Percentiles rank a stretch among this genome's conserved stretches.
Evolutionary conservation across 1,284 basidiomycete genomes (phyloP).

Genomic region (Ceratobasidium sp.): DNA sequence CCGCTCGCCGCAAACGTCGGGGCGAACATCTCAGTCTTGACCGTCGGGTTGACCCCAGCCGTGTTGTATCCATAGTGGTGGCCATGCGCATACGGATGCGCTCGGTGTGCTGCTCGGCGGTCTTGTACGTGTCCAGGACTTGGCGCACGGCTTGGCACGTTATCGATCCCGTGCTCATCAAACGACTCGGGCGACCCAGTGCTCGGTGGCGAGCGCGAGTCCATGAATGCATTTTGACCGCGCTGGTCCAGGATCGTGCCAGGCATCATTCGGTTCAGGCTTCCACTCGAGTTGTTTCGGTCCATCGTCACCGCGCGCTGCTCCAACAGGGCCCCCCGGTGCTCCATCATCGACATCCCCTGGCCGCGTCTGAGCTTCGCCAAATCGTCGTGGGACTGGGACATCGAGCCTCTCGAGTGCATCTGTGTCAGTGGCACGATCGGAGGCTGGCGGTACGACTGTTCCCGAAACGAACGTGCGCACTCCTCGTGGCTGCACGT

Average conservation of each 20-base stretch:
- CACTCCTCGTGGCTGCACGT: slow-evolving; percentile 61
- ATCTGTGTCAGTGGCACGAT: slow-evolving; percentile 25
- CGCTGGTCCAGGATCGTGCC: slow-evolving; percentile 16
- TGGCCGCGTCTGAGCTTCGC: slow-evolving; percentile 25
- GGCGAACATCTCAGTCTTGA: slow-evolving; percentile 32
- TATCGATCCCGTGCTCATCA: slow-evolving; percentile 33
- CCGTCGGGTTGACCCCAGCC: slow-evolving; percentile 6
- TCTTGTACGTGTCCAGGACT: slow-evolving; percentile 41
- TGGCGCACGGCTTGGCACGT: slow-evolving; percentile 24
- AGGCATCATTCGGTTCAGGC: slow-evolving; percentile 20
- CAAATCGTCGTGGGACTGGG: slow-evolving; percentile 21
- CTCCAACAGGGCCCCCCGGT: slow-evolving; percentile 5
- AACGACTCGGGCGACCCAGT: slow-evolving; percentile 41
- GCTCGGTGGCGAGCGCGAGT: slow-evolving; percentile 30
- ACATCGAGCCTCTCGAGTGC: slow-evolving; percentile 12
- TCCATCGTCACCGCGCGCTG: slow-evolving; percentile 28
- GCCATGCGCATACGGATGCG: slow-evolving; percentile 43
- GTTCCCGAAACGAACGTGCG: slow-evolving; percentile 58
- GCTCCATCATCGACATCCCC: slow-evolving; percentile 37
- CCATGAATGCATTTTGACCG: slow-evolving; percentile 20
- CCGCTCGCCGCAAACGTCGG: slow-evolving; percentile 4
- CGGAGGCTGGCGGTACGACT: slow-evolving; percentile 24
- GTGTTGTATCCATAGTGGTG: slow-evolving; percentile 40
- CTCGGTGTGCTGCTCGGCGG: slow-evolving; percentile 36
- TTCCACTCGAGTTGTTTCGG: background rate